Conservation (phyloP, 768 basidiomycete genomes). For the Leccinum obscurum region DNA sequence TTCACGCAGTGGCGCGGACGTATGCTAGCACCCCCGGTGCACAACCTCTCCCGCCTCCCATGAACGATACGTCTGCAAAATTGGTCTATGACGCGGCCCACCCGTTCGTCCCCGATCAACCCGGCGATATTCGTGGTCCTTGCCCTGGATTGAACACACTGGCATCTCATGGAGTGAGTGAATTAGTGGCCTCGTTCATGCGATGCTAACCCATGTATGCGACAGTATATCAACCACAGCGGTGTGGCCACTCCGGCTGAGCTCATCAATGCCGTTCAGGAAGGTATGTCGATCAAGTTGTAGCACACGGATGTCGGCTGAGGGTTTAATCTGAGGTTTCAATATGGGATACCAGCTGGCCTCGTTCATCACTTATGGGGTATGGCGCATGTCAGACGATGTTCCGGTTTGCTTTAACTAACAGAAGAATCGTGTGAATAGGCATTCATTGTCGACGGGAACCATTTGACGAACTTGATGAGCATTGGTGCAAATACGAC, state of each 20-base stretch:
- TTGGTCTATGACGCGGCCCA: constrained; percentile 21
- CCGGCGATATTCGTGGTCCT: constrained; percentile 28
- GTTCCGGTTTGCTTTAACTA: background rate
- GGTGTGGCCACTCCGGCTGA: constrained; percentile 25
- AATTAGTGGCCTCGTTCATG: background rate
- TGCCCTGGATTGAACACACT: constrained; percentile 28
- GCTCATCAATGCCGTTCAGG: constrained; percentile 25
- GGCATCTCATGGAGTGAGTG: constrained; percentile 28
- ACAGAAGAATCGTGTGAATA: constrained; percentile 6
- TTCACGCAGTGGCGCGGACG: constrained; percentile 11
- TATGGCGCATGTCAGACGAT: constrained; percentile 2
- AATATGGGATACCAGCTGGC: constrained; percentile 27
- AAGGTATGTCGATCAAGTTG: constrained; percentile 11
- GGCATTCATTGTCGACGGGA: constrained; percentile 29
- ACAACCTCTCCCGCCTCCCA: constrained; percentile 23
- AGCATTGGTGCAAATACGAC: constrained; percentile 27
- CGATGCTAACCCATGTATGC: background rate
- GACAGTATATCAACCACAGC: constrained; percentile 19
- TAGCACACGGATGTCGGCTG: background rate
- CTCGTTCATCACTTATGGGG: constrained; percentile 20
- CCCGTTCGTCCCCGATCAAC: constrained; percentile 13
- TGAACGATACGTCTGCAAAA: constrained; percentile 27
- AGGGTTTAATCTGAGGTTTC: constrained; percentile 14
- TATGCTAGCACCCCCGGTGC: constrained; percentile 24
- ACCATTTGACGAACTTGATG: constrained; percentile 31